Evolutionary conservation across 352 stramenopile species (phyloP).

Genomic region (Phytophthora cryptogea): DNA sequence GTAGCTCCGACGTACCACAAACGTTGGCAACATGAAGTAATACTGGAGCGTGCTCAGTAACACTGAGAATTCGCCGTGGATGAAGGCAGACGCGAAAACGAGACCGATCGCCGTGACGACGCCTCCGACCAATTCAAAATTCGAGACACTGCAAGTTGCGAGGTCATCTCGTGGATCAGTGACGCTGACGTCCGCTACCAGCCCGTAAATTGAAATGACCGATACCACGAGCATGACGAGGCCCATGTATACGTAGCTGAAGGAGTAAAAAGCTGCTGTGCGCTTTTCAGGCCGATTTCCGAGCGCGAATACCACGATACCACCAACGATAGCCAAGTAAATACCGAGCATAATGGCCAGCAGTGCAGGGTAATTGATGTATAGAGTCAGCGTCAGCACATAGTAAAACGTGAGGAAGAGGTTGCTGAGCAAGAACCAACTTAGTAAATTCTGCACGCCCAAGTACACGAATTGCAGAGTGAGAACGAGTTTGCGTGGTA

Average conservation of each 20-base stretch:
- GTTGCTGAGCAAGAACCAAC: slow-evolving; percentile 55
- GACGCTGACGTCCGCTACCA: slow-evolving; percentile 32
- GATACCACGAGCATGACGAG: slow-evolving; percentile 54
- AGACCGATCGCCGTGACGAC: slow-evolving; percentile 60
- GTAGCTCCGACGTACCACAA: slow-evolving; percentile 12
- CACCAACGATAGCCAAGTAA: slow-evolving; percentile 44
- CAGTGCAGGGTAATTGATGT: slow-evolving; percentile 31
- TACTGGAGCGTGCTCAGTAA: slow-evolving; percentile 72
- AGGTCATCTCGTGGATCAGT: slow-evolving; percentile 38
- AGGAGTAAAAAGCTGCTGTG: slow-evolving; percentile 51
- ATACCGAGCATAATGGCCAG: slow-evolving; percentile 41
- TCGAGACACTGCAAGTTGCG: slow-evolving; percentile 33
- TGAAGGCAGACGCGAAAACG: slow-evolving; percentile 57
- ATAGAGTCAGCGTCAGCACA: slow-evolving; percentile 44
- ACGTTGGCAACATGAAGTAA: slow-evolving; percentile 70
- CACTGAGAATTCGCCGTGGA: slow-evolving; percentile 74
- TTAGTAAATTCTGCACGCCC: slow-evolving; percentile 41
- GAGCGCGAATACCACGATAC: slow-evolving; percentile 50
- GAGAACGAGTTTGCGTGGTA: slow-evolving; percentile 45
- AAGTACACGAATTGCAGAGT: slow-evolving; percentile 51
- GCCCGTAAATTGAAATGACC: slow-evolving; percentile 48
- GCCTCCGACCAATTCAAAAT: slow-evolving; percentile 65
- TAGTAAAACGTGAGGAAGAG: slow-evolving; percentile 60
- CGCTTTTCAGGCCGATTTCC: slow-evolving; percentile 51
- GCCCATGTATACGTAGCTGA: slow-evolving; percentile 48